phyloP scores from a whole-genome alignment of 352 stramenopile species.

The Globisporangium cystogenes region DNA sequence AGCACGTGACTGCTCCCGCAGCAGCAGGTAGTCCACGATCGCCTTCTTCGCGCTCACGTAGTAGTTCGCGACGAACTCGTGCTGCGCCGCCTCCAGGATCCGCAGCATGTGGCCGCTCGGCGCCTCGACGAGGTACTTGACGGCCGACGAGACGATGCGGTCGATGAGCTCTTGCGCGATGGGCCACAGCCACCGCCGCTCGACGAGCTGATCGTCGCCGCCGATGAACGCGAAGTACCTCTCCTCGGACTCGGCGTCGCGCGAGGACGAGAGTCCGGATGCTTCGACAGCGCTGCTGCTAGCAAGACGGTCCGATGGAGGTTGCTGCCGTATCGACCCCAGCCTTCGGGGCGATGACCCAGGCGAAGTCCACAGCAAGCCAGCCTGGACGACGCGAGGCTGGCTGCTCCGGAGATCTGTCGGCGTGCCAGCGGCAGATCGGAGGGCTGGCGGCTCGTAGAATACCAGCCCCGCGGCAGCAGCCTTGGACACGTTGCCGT shows the following conservation, averaged over 20 bases:
- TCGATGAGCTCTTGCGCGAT: slow-evolving; percentile 26
- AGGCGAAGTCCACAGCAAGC: neutral
- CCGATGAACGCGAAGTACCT: slow-evolving; percentile 57
- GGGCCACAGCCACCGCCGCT: slow-evolving; percentile 32
- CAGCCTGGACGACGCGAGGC: neutral
- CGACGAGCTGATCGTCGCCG: slow-evolving; percentile 26
- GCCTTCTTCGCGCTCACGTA: slow-evolving; percentile 67
- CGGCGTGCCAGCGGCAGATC: neutral
- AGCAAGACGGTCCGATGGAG: neutral
- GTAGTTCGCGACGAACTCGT: slow-evolving; percentile 57
- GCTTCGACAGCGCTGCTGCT: neutral
- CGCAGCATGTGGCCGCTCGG: slow-evolving; percentile 31
- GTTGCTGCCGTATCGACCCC: neutral
- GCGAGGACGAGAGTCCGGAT: neutral
- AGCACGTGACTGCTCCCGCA: slow-evolving; percentile 28
- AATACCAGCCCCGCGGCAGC: slow-evolving; percentile 4
- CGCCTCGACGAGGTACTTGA: slow-evolving; percentile 40
- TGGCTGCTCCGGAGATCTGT: neutral
- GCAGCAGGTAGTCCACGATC: slow-evolving; percentile 67
- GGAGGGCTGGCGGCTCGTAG: neutral
- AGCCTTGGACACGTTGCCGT: neutral
- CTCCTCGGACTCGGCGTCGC: slow-evolving; percentile 25
- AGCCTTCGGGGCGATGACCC: neutral
- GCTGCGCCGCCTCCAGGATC: slow-evolving; percentile 30
- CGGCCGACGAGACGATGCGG: slow-evolving; percentile 36